A percentile compares a stretch with the other conserved stretches of the same genome.
These are phyloP conservation scores for Alternaria sp. DNA, from an alignment of 2,329 filamentous ascomycete genomes.

Conservation along the genomic window DNA sequence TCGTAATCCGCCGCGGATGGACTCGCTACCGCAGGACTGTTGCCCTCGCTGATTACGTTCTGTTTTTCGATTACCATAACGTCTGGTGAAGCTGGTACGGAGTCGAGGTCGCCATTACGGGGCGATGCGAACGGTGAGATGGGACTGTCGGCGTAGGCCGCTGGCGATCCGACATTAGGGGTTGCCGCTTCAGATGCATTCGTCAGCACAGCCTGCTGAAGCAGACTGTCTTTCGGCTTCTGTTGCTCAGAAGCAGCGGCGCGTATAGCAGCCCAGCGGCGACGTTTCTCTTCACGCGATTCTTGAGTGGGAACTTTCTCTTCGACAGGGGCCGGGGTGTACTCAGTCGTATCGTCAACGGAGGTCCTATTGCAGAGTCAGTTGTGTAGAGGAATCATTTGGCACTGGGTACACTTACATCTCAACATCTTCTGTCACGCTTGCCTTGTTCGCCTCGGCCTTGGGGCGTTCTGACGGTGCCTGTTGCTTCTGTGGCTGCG, in stretches of 20 bases:
- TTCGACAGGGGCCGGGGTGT: constrained; percentile 23
- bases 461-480: constrained; percentile 4
- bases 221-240: constrained; percentile 64
- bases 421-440: constrained; percentile 19
- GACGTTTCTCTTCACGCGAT: constrained; percentile 42
- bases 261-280: constrained; percentile 42
- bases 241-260: constrained; percentile 50
- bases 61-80: constrained; percentile 51
- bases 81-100: constrained; percentile 48
- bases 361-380: constrained; percentile 23
- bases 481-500: constrained; percentile 12
- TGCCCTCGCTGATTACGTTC: constrained; percentile 46
- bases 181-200: constrained; percentile 65
- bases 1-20: constrained; percentile 95
- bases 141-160: constrained; percentile 39
- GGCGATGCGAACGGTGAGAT: constrained; percentile 47
- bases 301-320: constrained; percentile 38
- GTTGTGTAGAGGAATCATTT: background rate
- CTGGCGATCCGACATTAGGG: constrained; percentile 55
- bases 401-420: constrained; percentile 19
- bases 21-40: constrained; percentile 60
- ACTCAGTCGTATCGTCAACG: constrained; percentile 25
- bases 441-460: constrained; percentile 1
- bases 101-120: constrained; percentile 44
- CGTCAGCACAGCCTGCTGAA: constrained; percentile 73